Base-by-base conservation (phyloP, 1,284 basidiomycete genomes). In the Trichosporon coremiiforme region DNA sequence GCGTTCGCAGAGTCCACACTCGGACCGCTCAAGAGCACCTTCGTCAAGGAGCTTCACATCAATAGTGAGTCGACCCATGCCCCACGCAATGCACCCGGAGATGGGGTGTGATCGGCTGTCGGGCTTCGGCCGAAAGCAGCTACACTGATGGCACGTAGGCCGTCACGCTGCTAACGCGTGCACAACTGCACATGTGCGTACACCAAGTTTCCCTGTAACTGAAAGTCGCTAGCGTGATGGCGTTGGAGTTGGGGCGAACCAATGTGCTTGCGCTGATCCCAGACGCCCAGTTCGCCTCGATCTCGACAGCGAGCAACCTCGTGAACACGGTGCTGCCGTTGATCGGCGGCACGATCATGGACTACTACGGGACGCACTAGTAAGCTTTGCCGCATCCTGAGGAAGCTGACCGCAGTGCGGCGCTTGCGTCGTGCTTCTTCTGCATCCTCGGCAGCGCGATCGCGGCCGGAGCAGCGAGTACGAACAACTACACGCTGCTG, bases 301-400 rank as follows among this genome's bases (percentile, higher is more conserved):
- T 85, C 72, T 67, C 79, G 8, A 82, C 82, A 4, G 81, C 84
- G 3, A 74, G 76, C 12, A 79, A 75, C 66, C 77, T 85, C 20
- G 79, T 84, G 73, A 85, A 85, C 70, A 82, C 82, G 1, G 72
- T 85, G 20, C 73, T 85, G 5, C 85, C 85, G 2, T 78, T 85
- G 66, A 78, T 86, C n/a, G 81, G 82, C 2, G 85, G 85, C 45
- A 76, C 84, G 45, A 75, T 79, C 13, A 84, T 85, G 75, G 85
- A 85, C 74, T 83, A 83, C 69, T 84, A 80, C 71, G 84, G 81
- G 8, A 74, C 74, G 0, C 75, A 76, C 0, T 76, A 78, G 66
- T 65, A 20, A 13, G 53, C 22, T 17, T 20, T 1, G 1, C 4
- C 25, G 9, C 25, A 20, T 13, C 25, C 22, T 2, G 1, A 29